Evolutionary conservation across 106 monocot genomes (phyloP).

Genomic region (Triglochin maritima): DNA sequence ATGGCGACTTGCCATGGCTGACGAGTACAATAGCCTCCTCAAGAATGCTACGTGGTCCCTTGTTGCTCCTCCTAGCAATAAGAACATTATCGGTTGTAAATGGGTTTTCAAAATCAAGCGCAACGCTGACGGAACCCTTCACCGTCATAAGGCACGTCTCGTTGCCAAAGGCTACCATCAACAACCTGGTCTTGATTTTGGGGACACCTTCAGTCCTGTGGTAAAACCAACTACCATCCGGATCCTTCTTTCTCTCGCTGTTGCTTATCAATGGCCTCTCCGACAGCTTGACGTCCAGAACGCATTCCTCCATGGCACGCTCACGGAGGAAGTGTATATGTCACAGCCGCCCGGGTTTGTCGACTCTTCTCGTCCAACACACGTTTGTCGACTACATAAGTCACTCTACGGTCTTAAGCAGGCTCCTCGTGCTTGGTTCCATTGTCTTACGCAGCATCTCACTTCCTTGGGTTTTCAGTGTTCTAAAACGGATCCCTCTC

Average conservation of each 20-base stretch:
- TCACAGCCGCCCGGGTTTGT: neutral
- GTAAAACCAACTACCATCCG: neutral
- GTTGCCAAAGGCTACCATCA: neutral
- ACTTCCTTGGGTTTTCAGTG: neutral
- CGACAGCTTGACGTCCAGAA: neutral
- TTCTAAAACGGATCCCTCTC: neutral
- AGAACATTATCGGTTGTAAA: neutral
- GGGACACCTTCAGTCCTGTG: neutral
- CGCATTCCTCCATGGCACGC: neutral
- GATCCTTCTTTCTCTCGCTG: neutral
- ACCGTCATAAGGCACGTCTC: neutral
- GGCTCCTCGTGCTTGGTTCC: neutral
- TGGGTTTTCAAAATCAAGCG: neutral
- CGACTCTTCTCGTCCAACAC: neutral
- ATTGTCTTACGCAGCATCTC: neutral
- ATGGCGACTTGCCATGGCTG: neutral
- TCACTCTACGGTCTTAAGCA: neutral
- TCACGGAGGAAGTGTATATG: neutral
- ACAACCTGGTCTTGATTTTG: neutral
- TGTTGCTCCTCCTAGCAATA: neutral
- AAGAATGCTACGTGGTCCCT: neutral
- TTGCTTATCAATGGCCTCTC: neutral
- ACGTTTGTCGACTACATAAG: neutral
- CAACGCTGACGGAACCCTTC: neutral
- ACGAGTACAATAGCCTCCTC: neutral